Evolutionary conservation across 495 filamentous ascomycete genomes (phyloP).

Genomic region (Poronia punctata): DNA sequence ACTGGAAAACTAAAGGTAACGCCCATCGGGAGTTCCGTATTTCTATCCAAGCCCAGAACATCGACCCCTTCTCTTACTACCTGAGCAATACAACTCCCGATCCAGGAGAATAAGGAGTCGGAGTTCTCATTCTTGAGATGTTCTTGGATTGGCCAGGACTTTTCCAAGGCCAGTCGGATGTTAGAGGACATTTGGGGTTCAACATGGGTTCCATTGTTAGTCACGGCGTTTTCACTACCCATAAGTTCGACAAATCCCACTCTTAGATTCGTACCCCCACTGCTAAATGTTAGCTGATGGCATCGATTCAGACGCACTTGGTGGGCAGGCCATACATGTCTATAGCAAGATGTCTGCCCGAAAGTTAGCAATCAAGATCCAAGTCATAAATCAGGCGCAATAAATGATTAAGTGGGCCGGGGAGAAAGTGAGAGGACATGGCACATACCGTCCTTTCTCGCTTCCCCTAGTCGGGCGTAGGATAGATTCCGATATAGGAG

Average conservation of each 20-base stretch:
- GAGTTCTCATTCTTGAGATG: conserved; percentile 71
- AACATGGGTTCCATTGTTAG: conserved; percentile 5
- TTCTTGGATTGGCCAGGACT: conserved; percentile 71
- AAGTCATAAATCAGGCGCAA: not conserved
- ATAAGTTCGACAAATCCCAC: conserved; percentile 71
- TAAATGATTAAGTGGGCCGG: not conserved
- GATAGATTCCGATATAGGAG: conserved; percentile 61
- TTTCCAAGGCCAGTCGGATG: conserved; percentile 57
- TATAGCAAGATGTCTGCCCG: conserved; percentile 59
- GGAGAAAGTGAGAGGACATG: not conserved
- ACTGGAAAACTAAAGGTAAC: conserved; percentile 87
- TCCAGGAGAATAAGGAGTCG: conserved; percentile 71
- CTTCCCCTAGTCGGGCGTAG: conserved; percentile 50
- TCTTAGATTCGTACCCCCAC: conserved; percentile 71
- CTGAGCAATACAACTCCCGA: conserved; percentile 67
- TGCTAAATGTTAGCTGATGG: conserved; percentile 15
- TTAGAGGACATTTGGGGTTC: conserved; percentile 26
- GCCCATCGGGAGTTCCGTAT: conserved; percentile 58
- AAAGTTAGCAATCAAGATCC: conserved; percentile 12
- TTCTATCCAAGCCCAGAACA: conserved; percentile 19
- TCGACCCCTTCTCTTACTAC: conserved; percentile 50
- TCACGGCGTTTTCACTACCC: conserved; percentile 30
- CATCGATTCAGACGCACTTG: not conserved
- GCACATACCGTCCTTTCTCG: conserved; percentile 51
- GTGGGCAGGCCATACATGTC: conserved; percentile 51